Base-by-base conservation (phyloP, 2,329 filamentous ascomycete species). In the Atkinsonella hypoxylon region DNA sequence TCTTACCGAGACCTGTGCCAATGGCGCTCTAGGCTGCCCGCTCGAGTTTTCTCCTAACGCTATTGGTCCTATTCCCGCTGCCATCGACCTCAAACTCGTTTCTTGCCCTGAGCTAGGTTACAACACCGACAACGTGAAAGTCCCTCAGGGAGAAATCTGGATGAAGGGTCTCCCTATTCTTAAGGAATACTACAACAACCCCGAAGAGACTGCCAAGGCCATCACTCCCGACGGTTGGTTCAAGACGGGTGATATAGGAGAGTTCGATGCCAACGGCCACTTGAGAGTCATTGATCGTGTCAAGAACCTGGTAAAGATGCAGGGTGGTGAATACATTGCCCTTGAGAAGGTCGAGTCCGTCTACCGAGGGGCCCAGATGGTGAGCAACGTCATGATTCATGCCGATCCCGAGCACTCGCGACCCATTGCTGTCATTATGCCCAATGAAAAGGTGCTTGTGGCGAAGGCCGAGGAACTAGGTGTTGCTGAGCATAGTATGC, bases 241-340 rank as follows among this genome's bases (percentile, higher is more conserved):
- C 79, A 91, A 86, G 77, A 95, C 89, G 15, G 91, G 91, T 54
- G 91, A 97, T 62, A 93, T 97, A 65, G 91, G 91, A 61, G 87
- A 96, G 65, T 93, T 91, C 61, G 83, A 91, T 67, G 64, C 72
- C 43, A 76, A 84, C 54, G 91, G 91, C 42, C 87, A 95, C 65
- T 70, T 97, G 57, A 80, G 77, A 59, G 84, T 97, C 65, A 90
- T 97, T 63, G 91, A 97, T 68, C 88, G 91, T 59, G 90, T 95
- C 81, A 97, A 97, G 83, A 97, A 97, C 70, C 75, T 97, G 51
- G 87, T 97, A 68, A 97, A 97, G 82, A 90, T 93, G 56, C 79
- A 88, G 57, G 89, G 90, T 54, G 91, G 91, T 59, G 91, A 97
- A 75, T 97, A 97, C 69, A 94, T 97, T 66, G 93, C 91, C 20